Evolutionary conservation across 805 yeast species (phyloP).

Genomic region (Starmerella khaoyaiensis): DNA sequence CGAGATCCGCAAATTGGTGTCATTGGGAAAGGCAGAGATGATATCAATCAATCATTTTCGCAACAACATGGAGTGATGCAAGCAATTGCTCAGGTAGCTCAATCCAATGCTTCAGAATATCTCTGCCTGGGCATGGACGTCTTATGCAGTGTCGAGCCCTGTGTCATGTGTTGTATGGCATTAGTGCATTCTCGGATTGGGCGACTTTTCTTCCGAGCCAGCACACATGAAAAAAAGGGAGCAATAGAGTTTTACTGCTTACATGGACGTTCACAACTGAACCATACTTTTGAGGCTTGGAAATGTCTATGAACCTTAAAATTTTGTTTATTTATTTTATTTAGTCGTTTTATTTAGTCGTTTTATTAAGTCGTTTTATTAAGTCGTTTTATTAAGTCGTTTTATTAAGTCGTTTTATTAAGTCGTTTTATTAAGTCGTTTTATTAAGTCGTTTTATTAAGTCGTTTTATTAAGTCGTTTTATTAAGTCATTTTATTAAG

Average conservation of each 20-base stretch:
- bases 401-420: too few species aligned
- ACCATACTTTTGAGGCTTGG: constrained; percentile 82
- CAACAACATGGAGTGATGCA: constrained; percentile 63
- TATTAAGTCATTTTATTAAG: too few species aligned
- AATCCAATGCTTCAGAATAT: constrained; percentile 33
- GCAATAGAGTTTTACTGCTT: constrained; percentile 47
- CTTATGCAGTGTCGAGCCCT: constrained; percentile 89
- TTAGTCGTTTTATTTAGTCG: not conserved
- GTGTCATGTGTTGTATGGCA: constrained; percentile 96
- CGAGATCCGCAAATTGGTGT: constrained; percentile 43
- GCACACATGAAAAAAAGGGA: constrained; percentile 43
- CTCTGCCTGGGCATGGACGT: constrained; percentile 67
- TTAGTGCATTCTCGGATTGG: constrained; percentile 77
- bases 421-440: too few species aligned
- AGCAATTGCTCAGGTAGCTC: constrained; percentile 55
- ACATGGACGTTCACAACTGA: constrained; percentile 61
- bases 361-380: not conserved
- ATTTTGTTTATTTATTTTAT: not conserved
- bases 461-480: too few species aligned
- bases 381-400: too few species aligned
- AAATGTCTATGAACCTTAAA: constrained; percentile 16
- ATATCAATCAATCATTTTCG: constrained; percentile 32
- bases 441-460: too few species aligned
- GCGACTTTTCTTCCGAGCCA: constrained; percentile 44
- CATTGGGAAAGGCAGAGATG: constrained; percentile 33